Evolutionary conservation across 1,139 yeast genomes (phyloP), one percentile per base, ranked within the genome.

Genomic region (Hanseniaspora gamundiae): DNA sequence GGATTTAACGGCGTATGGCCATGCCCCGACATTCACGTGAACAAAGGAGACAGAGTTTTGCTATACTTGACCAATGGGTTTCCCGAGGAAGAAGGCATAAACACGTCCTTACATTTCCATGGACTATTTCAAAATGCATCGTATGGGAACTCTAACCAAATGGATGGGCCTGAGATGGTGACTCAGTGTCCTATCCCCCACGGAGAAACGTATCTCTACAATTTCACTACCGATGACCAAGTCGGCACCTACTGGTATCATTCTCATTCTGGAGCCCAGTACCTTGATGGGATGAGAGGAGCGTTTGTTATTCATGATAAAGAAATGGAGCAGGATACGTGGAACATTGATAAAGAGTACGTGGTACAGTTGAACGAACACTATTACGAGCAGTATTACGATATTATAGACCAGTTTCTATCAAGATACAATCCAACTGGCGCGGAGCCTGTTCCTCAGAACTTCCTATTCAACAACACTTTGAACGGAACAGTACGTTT

Each of bases 231-330:
- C 29, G 68, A 66, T 27, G 71, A 74, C 45, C 88, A 82, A 61
- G 74, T 71, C 7, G 93, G 93, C 41, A 74, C 86, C 11, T 82
- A 68, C 60, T 82, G 91, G 93, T 81, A 81, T 62, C 93, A 82
- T 59, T 78, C 87, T n/a, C 93, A 82, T 57, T 72, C 83, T 42
- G 77, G 80, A 0, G 71, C 85, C 35, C 91, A 82, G 60, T 80
- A 79, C 52, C 78, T 83, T 51, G 93, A 82, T 58, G 93, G 93
- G 38, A 65, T 81, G 61, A 71, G 93, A 58, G 87, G 80, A n/a
- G 67, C 80, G 40, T 72, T 82, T 50, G 70, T 81, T 38, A 70
- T 81, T 47, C 87, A 80, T 52, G 85, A 79, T 51, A 49, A 53
- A 0, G 70, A 66, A 35, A 38, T 41, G 27, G 72, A 71, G 39